Conservation (phyloP, 2,329 filamentous ascomycete genomes). For the Beauveria scarabaeidicola region DNA sequence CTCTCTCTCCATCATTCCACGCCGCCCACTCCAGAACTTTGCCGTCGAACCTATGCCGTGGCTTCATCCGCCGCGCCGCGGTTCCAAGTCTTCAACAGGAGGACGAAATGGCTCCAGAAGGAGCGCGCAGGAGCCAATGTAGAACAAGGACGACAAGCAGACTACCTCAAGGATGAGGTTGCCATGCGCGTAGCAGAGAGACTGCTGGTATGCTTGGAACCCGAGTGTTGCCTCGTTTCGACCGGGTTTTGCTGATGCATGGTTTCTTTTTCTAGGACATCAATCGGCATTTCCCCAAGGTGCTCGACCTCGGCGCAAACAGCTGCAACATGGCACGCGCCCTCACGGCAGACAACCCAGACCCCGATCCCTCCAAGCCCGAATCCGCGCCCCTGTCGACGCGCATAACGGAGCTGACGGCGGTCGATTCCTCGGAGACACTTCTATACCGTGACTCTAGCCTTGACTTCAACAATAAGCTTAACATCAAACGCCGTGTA, state of each 20-base stretch:
- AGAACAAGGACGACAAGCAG: constrained; percentile 67
- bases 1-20: neutral
- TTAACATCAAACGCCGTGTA: constrained; percentile 66
- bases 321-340: constrained; percentile 88
- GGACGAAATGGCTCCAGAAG: constrained; percentile 83
- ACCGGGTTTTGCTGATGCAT: neutral
- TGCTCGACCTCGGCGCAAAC: constrained; percentile 90
- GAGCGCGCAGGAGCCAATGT: constrained; percentile 69
- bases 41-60: constrained; percentile 59
- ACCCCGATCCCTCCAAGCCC: constrained; percentile 48
- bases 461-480: constrained; percentile 63
- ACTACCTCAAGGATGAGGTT: constrained; percentile 91
- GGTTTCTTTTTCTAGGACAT: constrained; percentile 61
- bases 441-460: constrained; percentile 74
- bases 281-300: constrained; percentile 74
- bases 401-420: constrained; percentile 66
- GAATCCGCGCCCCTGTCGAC: constrained; percentile 57
- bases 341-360: constrained; percentile 61
- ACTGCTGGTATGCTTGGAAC: constrained; percentile 51
- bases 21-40: constrained; percentile 29
- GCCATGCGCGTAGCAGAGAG: constrained; percentile 77
- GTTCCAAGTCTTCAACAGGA: constrained; percentile 85
- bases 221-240: neutral
- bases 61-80: constrained; percentile 68
- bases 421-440: constrained; percentile 69